Percentiles rank a stretch among this genome's conserved stretches.
Evolutionary conservation across 1,284 basidiomycete species (phyloP).

Genomic region (Leccinum ambiguum): DNA sequence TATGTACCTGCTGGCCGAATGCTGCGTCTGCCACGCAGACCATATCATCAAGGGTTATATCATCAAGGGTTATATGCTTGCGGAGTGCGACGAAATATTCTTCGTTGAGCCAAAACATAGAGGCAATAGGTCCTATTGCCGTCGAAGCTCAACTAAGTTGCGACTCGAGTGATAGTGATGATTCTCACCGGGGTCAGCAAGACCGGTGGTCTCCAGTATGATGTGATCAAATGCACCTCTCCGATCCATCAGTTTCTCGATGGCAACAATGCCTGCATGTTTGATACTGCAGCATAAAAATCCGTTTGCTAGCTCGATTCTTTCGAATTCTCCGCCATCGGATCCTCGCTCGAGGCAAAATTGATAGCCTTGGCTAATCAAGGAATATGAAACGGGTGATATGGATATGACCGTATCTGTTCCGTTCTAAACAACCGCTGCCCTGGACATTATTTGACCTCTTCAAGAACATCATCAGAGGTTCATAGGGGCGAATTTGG

Average conservation of each 20-base stretch:
- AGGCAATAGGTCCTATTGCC: conserved; percentile 68
- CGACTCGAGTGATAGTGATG: conserved; percentile 2
- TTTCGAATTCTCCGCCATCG: conserved; percentile 62
- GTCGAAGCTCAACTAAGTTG: conserved; percentile 4
- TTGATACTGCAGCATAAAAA: conserved; percentile 95
- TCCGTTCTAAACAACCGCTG: conserved; percentile 11
- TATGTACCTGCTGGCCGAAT: conserved; percentile 72
- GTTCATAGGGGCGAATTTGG: background rate
- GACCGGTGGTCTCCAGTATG: conserved; percentile 88
- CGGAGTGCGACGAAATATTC: conserved; percentile 75
- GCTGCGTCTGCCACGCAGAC: conserved; percentile 89
- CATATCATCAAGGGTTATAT: conserved; percentile 62
- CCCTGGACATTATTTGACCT: conserved; percentile 53
- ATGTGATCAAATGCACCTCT: conserved; percentile 92
- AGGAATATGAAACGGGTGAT: conserved; percentile 17
- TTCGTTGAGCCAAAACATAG: conserved; percentile 92
- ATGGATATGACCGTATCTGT: conserved; percentile 33
- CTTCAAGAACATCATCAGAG: conserved; percentile 38
- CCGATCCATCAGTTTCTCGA: conserved; percentile 82
- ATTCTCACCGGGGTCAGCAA: conserved; percentile 82
- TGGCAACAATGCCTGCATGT: conserved; percentile 86
- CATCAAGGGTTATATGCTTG: conserved; percentile 61
- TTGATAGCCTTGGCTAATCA: conserved; percentile 70
- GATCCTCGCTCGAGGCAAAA: conserved; percentile 66
- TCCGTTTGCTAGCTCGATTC: conserved; percentile 88